Base-by-base conservation (phyloP, 1,139 yeast genomes). In the Protomyces inouyei region DNA sequence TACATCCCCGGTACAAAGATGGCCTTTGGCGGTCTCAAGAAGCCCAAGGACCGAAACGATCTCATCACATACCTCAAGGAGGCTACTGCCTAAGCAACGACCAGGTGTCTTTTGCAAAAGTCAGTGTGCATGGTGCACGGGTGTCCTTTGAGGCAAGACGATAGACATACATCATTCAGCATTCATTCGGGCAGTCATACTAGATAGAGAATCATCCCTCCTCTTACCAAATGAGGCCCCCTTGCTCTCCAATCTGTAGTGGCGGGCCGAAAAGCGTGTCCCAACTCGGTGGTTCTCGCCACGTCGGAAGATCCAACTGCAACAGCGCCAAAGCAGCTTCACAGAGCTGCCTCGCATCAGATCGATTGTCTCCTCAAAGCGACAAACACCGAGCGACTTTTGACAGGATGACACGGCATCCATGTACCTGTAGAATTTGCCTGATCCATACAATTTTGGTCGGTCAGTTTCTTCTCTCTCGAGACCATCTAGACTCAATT, bases 21-120 rank as follows among this genome's bases (percentile, higher is more conserved):
- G 98, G 98, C 98, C 71, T 93, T 93, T 76, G 98, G 97, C 82
- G 98, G 98, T 82, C 86, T 93, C 80, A 93, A 93, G 93, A 93
- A 93, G 86, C 86, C 92, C 72, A 93, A 91, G 88, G 98, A 93
- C 84, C 90, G 98, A 86, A 88, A 90, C 82, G 98, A 93, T 79
- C 83, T 93, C 79, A 81, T 93, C 75, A 84, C 98, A 73, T 93
- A 59, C 57, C 63, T 59, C 57, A 52, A 52, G 63, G 63, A 59
- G 57, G 63, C 63, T 21, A 59, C 63, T 32, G 63, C 63, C 43
- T 59, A 59, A 59, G 23, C 48, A 43, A 18, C 25, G 32, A 28
- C 8, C 8, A 28, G 8, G 5, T 28, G 32, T 28, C 32, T 5
- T 3, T 3, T 28, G 32, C 32, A 28, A 28, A 28, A 28, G 32